Evolutionary conservation across 306 rosid genomes (phyloP), one percentile per base, ranked within the genome.

Genomic region (Erythrophleum fordii): DNA sequence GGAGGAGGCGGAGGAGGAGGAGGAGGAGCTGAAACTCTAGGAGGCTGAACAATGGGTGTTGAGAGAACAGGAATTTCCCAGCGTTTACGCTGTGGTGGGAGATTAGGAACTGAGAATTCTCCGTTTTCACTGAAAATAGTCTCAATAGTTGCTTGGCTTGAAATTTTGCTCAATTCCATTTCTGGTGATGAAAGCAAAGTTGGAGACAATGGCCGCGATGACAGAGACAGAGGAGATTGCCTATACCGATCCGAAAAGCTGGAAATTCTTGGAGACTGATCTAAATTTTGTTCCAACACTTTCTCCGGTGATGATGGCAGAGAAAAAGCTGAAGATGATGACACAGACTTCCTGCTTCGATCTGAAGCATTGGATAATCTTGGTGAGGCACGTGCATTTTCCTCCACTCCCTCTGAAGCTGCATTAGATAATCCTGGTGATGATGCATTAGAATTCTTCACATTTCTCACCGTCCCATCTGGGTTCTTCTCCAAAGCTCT

Each of bases 191-290:
- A 86, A 18, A 86, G 81, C 41, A 86, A n/a, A 0, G 87, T 83
- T 16, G 90, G 87, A 2, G 90, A 83, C 46, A 83, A 55, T 5
- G 79, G 90, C 62, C 79, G 4, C 17, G 90, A 83, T 13, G 87
- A 72, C 25, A 86, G 39, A 34, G 85, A 72, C 25, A 86, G 37
- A 25, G 85, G 87, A 37, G 87, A 83, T 17, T 86, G 85, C 77
- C 87, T 56, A 25, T 9, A 81, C 70, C 90, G 87, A 83, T 86
- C 90, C 17, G 90, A 86, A 4, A 86, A 84, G 76, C 84, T 86
- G 2, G 90, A 86, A 1, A 86, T 77, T 8, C 87, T 86, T 10
- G 90, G 90, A 74, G 90, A 86, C 59, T 83, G 87, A 77, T 86
- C 85, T 64, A 86, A 52, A 25, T 64, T 31, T 7, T 61, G 77